These are phyloP conservation scores for Aspergillus incahuasiensis DNA, from an alignment of 495 filamentous ascomycete genomes.

Conservation along the genomic window DNA sequence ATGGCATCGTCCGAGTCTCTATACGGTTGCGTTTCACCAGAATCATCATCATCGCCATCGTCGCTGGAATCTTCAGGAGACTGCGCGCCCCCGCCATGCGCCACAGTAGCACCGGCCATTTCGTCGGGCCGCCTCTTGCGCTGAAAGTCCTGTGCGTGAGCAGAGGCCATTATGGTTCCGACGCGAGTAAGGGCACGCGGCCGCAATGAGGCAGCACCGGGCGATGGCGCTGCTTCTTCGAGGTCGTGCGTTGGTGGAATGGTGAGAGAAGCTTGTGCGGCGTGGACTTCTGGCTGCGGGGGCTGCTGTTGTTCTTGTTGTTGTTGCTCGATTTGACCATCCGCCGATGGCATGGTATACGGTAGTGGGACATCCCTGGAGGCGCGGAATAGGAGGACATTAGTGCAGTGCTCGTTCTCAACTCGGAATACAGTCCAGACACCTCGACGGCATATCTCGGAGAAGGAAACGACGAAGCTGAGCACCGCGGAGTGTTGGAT, in stretches of 20 bases:
- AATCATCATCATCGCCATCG: conserved; percentile 40
- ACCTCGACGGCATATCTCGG: conserved; percentile 76
- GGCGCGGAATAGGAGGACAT: conserved; percentile 80
- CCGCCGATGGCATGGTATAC: conserved; percentile 53
- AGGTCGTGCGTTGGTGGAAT: conserved; percentile 25
- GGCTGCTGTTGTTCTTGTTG: conserved; percentile 2
- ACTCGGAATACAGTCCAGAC: conserved; percentile 91
- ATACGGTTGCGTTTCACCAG: conserved; percentile 10
- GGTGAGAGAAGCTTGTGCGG: conserved; percentile 24
- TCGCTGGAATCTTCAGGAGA: conserved; percentile 32
- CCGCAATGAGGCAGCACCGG: conserved; percentile 26
- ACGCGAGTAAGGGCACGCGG: conserved; percentile 41
- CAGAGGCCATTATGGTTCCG: conserved; percentile 60
- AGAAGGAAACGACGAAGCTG: conserved; percentile 68
- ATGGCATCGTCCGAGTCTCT: conserved; percentile 15
- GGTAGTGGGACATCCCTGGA: conserved; percentile 76
- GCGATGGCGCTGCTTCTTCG: conserved; percentile 29
- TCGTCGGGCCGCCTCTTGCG: conserved; percentile 54
- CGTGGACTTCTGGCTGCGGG: conserved; percentile 29
- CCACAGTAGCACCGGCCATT: conserved; percentile 20
- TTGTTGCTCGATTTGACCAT: conserved; percentile 18
- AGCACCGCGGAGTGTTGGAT: conserved; percentile 75
- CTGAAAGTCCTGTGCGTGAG: conserved; percentile 87
- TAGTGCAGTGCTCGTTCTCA: conserved; percentile 93
- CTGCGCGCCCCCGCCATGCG: conserved; percentile 16